Evolutionary conservation across 2,329 filamentous ascomycete species (phyloP).

Genomic region (Fusarium praegraminearum): DNA sequence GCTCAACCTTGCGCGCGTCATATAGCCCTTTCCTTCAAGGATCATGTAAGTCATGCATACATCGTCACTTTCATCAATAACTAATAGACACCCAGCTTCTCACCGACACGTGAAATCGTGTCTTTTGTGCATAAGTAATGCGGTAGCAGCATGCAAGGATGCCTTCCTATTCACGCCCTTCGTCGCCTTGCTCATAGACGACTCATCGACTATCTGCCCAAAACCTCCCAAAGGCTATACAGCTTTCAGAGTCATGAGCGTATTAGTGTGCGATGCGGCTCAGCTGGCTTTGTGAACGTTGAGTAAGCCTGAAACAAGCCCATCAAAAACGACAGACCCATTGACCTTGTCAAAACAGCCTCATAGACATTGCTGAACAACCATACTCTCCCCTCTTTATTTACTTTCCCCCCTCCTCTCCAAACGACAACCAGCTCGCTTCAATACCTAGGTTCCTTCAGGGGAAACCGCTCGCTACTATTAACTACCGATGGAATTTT

Average conservation of each 20-base stretch:
- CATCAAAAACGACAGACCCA: background rate
- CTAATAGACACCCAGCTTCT: background rate
- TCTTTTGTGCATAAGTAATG: conserved; percentile 24
- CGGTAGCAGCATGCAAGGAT: conserved; percentile 43
- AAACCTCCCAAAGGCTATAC: conserved; percentile 27
- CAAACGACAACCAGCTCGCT: conserved; percentile 41
- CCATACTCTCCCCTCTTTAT: conserved; percentile 62
- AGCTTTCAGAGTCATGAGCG: conserved; percentile 52
- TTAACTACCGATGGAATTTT: conserved; percentile 70
- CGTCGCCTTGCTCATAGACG: conserved; percentile 31
- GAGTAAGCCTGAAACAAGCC: conserved; percentile 58
- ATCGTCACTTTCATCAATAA: background rate
- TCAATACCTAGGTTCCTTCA: conserved; percentile 58
- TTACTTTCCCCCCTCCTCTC: conserved; percentile 65
- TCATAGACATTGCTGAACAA: conserved; percentile 60
- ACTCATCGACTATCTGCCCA: background rate
- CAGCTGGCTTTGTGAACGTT: conserved; percentile 62
- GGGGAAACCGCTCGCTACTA: conserved; percentile 62
- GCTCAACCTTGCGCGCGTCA: background rate
- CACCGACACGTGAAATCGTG: background rate
- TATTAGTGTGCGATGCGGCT: conserved; percentile 61
- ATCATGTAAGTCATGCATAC: conserved; percentile 18
- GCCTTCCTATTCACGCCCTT: conserved; percentile 28
- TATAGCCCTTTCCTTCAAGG: background rate
- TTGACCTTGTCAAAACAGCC: conserved; percentile 51